phyloP scores from a whole-genome alignment of 495 filamentous ascomycete genomes.

The Tuber magnatum region DNA sequence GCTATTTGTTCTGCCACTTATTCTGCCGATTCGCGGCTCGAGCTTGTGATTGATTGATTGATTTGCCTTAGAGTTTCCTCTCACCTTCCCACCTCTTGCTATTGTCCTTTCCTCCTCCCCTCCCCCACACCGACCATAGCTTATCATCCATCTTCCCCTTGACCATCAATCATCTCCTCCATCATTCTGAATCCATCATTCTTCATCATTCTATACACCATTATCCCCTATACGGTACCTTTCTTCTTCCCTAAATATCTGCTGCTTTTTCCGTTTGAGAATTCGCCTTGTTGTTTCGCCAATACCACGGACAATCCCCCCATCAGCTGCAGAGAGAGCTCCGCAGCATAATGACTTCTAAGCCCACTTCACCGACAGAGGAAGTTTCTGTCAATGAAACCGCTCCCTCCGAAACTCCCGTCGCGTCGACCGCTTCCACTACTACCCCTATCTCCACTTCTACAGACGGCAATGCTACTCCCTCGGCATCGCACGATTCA shows the following conservation, averaged over 20 bases:
- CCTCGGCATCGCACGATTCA: slow-evolving; percentile 10
- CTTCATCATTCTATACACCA: neutral
- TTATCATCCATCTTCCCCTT: neutral
- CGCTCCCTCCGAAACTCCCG: slow-evolving; percentile 16
- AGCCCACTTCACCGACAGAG: slow-evolving; percentile 19
- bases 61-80: neutral
- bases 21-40: neutral
- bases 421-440: neutral
- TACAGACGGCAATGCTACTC: slow-evolving; percentile 8
- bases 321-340: neutral
- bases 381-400: slow-evolving; percentile 23
- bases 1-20: neutral
- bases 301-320: neutral
- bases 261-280: neutral
- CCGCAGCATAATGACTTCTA: slow-evolving; percentile 13
- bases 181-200: neutral
- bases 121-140: neutral
- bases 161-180: neutral
- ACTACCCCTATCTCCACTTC: slow-evolving; percentile 12
- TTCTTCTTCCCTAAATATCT: neutral
- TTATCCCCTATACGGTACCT: neutral
- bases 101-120: neutral
- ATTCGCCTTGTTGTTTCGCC: neutral
- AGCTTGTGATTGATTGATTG: neutral
- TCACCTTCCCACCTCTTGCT: neutral